Base-by-base conservation (phyloP, 192 early-diverging fungal genomes). In the Mortierella antarctica region DNA sequence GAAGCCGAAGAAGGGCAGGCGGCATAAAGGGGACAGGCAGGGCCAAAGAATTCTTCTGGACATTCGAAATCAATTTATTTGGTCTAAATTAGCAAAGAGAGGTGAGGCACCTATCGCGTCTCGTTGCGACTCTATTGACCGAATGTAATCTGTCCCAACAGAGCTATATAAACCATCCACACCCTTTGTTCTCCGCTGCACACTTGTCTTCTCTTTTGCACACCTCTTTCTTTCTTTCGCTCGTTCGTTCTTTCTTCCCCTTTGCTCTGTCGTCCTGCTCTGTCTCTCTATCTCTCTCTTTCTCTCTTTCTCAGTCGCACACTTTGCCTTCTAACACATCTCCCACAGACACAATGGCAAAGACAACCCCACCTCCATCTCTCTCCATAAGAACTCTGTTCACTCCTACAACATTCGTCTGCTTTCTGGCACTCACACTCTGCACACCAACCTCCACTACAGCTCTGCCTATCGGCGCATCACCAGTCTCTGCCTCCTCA, bases 321-420 rank as follows among this genome's bases (percentile, higher is more conserved):
- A 7, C 23, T n/a, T 6, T 52, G n/a, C 65, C 14, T 10, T 21
- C 44, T 44, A 68, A 18, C 39, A 58, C 45, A 58, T 15, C 18
- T 31, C 13, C 17, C 14, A 17, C 39, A 69, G 39, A 41, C 57
- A 54, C 49, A n/a, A 64, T 68, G 61, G n/a, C 61, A 20, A 59
- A 45, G 48, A n/a, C 60, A 20, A 31, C 51, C 31, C 23, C 41
- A 20, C 52, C 52, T 20, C 73, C 73, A 9, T 14, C 31, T 13
- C 39, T 74, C 21, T 58, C 57, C n/a, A 67, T 67, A 59, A 74
- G 67, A 59, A 67, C 73, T 8, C 42, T 74, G 52, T 74, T 74
- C 53, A 67, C 74, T 5, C 67, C 74, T 45, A 57, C 74, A 0
- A 46, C 67, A 7, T 65, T 70, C 39, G 62, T 65, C 57, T 78